Percentiles rank a stretch among this genome's conserved stretches.
Evolutionary conservation across 2,329 filamentous ascomycete genomes (phyloP).

Genomic region (Alternaria rosae): DNA sequence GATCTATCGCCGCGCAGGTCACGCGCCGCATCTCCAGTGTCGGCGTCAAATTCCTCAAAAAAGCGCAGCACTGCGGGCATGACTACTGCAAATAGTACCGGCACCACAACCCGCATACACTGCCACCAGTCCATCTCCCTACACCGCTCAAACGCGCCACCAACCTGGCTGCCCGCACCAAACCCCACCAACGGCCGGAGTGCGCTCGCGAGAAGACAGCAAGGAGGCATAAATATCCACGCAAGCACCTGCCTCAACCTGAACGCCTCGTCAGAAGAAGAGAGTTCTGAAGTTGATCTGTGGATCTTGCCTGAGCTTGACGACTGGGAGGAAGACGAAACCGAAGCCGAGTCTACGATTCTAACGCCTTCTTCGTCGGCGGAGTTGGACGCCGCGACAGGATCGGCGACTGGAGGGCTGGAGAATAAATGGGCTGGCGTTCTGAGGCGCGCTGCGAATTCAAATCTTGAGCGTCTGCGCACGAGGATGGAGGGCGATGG

Average conservation of each 20-base stretch:
- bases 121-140: constrained; percentile 11
- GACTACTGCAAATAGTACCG: background rate
- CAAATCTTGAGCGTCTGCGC: constrained; percentile 40
- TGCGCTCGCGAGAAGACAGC: constrained; percentile 6
- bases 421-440: constrained; percentile 26
- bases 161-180: constrained; percentile 24
- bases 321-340: constrained; percentile 33
- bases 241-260: constrained; percentile 37
- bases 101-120: background rate
- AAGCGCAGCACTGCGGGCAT: constrained; percentile 12
- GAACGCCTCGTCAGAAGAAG: constrained; percentile 7
- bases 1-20: constrained; percentile 16
- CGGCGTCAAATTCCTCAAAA: constrained; percentile 8
- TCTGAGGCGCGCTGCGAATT: constrained; percentile 34
- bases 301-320: constrained; percentile 46
- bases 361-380: background rate
- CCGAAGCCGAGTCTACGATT: background rate
- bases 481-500: constrained; percentile 42
- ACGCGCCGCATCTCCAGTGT: constrained; percentile 14
- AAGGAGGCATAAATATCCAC: constrained; percentile 19
- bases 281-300: constrained; percentile 33
- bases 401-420: background rate
- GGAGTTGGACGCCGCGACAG: background rate
- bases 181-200: constrained; percentile 11
- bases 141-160: constrained; percentile 2